Percentiles rank a stretch among this genome's conserved stretches.
phyloP scores from a whole-genome alignment of 495 filamentous ascomycete species.

The Terfezia claveryi region DNA sequence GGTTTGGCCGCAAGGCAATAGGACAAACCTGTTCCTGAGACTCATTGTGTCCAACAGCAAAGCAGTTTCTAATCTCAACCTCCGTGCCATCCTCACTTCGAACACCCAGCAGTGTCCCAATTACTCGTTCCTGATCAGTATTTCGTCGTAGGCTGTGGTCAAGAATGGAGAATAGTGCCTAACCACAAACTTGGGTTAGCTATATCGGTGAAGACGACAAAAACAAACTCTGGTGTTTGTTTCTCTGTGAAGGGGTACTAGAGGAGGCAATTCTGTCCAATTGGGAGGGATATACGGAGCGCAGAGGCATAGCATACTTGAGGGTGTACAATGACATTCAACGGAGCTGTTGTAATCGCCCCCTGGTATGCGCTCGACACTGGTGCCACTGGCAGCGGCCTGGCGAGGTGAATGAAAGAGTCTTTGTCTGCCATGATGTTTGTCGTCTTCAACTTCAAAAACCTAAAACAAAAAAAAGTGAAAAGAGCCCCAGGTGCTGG shows the following conservation, averaged over 20 bases:
- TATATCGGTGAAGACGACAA: too few relatives aligned
- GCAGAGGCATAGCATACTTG: slow-evolving; percentile 38
- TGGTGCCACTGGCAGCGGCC: slow-evolving; percentile 62
- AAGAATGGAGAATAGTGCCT: slow-evolving; percentile 92
- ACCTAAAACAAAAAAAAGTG: too few relatives aligned
- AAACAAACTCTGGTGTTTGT: too few relatives aligned
- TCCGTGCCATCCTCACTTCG: slow-evolving; percentile 90
- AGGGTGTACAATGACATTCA: slow-evolving; percentile 83
- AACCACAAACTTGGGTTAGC: neutral
- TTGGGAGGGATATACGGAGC: neutral
- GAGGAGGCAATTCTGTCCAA: slow-evolving; percentile 1
- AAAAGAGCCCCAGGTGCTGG: too few relatives aligned
- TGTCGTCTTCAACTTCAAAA: neutral
- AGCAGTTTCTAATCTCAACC: slow-evolving; percentile 82
- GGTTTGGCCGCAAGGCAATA: neutral
- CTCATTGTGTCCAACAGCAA: slow-evolving; percentile 94
- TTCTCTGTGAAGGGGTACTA: too few relatives aligned
- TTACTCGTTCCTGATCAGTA: slow-evolving; percentile 76
- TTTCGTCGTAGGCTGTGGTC: slow-evolving; percentile 87
- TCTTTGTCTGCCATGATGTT: slow-evolving; percentile 62
- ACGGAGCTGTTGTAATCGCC: slow-evolving; percentile 46
- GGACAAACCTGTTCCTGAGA: slow-evolving; percentile 55
- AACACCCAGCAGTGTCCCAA: slow-evolving; percentile 79
- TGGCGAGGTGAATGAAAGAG: slow-evolving; percentile 80
- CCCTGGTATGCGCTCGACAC: slow-evolving; percentile 34